phyloP scores from a whole-genome alignment of 441 rosid species.

The Populus hybrid region DNA sequence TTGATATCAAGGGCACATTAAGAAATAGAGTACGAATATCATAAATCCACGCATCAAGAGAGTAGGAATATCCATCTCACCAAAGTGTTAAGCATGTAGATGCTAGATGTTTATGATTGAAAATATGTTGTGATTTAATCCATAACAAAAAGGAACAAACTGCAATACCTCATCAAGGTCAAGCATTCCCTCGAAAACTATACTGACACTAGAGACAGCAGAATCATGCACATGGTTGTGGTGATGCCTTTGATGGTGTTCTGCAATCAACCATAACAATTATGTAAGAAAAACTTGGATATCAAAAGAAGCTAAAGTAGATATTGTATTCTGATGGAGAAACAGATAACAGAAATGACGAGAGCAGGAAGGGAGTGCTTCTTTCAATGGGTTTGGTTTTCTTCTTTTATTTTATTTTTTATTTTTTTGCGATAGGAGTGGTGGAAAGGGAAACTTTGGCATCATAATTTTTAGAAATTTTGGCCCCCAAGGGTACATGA shows the following conservation, averaged over 20 bases:
- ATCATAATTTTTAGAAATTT: neutral
- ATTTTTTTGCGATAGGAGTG: no score
- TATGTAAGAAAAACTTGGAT: neutral
- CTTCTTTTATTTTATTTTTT: no score
- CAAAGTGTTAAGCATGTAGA: neutral
- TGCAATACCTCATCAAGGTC: conserved; percentile 66
- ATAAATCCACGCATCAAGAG: no score
- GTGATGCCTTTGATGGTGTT: conserved; percentile 46
- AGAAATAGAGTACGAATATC: neutral
- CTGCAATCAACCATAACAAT: conserved; percentile 22
- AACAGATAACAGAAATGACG: neutral
- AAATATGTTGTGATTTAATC: neutral
- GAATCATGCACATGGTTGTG: conserved; percentile 68
- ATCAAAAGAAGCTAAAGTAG: neutral
- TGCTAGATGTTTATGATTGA: neutral
- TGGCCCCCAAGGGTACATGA: neutral
- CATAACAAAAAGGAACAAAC: neutral
- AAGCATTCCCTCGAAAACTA: conserved; percentile 63
- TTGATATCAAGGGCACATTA: no score
- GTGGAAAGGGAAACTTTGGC: neutral
- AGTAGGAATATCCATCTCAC: neutral
- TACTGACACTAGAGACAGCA: conserved; percentile 65
- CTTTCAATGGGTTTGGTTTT: neutral
- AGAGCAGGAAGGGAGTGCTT: neutral
- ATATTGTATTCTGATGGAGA: neutral